phyloP scores from a whole-genome alignment of 1,139 yeast genomes.

The Saccharomyces hybrid region DNA sequence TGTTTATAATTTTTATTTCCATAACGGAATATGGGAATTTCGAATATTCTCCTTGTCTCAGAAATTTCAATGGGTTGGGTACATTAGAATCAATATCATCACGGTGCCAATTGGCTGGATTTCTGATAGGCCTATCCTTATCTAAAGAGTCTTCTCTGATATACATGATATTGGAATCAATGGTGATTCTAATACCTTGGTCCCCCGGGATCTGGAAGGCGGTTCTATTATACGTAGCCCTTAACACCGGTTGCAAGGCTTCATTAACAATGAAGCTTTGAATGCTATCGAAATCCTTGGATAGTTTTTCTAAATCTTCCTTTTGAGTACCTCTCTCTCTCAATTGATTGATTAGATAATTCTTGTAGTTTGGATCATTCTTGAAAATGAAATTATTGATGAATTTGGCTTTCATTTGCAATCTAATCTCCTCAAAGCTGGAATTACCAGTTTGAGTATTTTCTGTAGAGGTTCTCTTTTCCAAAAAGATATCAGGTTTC shows the following conservation, averaged over 20 bases:
- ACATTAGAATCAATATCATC: slow-evolving; percentile 76
- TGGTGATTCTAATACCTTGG: slow-evolving; percentile 77
- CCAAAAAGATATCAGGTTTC: slow-evolving; percentile 70
- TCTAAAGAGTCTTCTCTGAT: slow-evolving; percentile 90
- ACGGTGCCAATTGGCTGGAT: slow-evolving; percentile 87
- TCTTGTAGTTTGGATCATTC: slow-evolving; percentile 39
- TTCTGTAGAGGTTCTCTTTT: slow-evolving; percentile 63
- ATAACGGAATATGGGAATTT: slow-evolving; percentile 90
- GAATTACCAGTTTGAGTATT: slow-evolving; percentile 48
- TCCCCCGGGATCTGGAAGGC: slow-evolving; percentile 99
- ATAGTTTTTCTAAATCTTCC: slow-evolving; percentile 43
- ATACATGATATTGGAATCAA: slow-evolving; percentile 81
- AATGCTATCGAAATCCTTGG: slow-evolving; percentile 49
- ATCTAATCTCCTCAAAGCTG: slow-evolving; percentile 37
- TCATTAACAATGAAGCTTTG: slow-evolving; percentile 57
- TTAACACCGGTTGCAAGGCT: slow-evolving; percentile 75
- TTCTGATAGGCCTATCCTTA: slow-evolving; percentile 75
- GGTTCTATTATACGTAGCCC: slow-evolving; percentile 86
- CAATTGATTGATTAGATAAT: slow-evolving; percentile 45
- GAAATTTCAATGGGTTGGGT: slow-evolving; percentile 57
- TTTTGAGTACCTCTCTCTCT: slow-evolving; percentile 49
- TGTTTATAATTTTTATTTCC: slow-evolving; percentile 69
- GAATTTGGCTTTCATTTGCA: slow-evolving; percentile 72
- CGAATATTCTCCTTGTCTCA: slow-evolving; percentile 78
- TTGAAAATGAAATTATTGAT: slow-evolving; percentile 51